Base-by-base conservation (phyloP, 371 early-diverging fungal genomes). In the Syncephalastrum contaminatum region DNA sequence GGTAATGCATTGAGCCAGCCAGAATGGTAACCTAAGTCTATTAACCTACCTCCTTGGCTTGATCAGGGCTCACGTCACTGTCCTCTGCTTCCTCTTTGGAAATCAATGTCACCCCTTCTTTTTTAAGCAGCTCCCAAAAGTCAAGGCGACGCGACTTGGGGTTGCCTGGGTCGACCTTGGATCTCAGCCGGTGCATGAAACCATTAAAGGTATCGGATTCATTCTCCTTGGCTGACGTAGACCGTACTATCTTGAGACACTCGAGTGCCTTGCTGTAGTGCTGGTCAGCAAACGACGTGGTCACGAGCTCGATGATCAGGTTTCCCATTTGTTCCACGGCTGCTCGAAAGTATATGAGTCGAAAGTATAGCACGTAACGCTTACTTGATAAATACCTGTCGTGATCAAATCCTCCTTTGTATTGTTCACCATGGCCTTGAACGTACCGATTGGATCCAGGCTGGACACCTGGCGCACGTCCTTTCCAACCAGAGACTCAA, bases 291-390 rank as follows among this genome's bases (percentile, higher is more conserved):
- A 86, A 82, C 3, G 87, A 85, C 1, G 64, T 60, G 6, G 75
- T 48, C 4, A 86, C 69, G 16, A 85, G 58, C 15, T 69, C 54
- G 0, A 65, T 25, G n/a, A 86, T 77, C 50, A 79, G 67, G 2
- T 57, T 59, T 19, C 70, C 45, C 85, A 89, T 82, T 63, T 84
- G 80, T 22, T 69, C 63, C 21, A 86, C 79, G 4, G 87, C 87
- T 65, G 41, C n/a, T 25, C 24, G 25, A 4, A 43, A 18, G 24
- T 36, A 27, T 22, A 16, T 22, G 2, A 51, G 39, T 36, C 22
- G 8, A 10, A 2, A 39, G 18, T 21, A n/a, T 16, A 47, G 16
- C 13, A 20, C 48, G 4, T 12, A 16, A 16, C 10, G 41, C 30
- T 43, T 22, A 41, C n/a, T 43, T 44, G 8, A 3, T n/a, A 27